A percentile compares a stretch with the other conserved stretches of the same genome.
phyloP scores from a whole-genome alignment of 2,329 filamentous ascomycete genomes.

The Fusarium nanum region DNA sequence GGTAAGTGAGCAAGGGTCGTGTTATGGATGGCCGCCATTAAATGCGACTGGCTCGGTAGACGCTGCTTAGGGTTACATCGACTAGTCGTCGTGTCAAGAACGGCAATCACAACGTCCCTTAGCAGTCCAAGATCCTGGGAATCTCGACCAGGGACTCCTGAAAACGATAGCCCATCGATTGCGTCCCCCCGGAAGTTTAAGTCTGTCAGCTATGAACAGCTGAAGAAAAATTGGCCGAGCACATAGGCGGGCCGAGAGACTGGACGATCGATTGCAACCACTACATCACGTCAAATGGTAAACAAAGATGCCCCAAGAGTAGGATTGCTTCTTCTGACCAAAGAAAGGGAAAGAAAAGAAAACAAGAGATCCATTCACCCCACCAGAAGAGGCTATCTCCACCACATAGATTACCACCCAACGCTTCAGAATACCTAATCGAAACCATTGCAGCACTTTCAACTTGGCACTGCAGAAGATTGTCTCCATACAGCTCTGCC shows the following conservation, averaged over 20 bases:
- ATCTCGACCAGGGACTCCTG: neutral
- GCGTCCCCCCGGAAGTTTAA: neutral
- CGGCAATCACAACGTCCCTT: conserved; percentile 12
- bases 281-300: neutral
- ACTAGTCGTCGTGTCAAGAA: conserved; percentile 9
- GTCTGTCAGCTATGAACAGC: neutral
- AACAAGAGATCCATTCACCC: neutral
- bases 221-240: neutral
- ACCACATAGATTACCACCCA: neutral
- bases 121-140: conserved; percentile 18
- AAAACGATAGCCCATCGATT: neutral
- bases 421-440: neutral
- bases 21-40: conserved; percentile 8
- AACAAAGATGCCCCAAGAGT: neutral
- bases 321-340: neutral
- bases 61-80: conserved; percentile 34
- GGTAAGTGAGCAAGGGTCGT: neutral
- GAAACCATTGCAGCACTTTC: neutral
- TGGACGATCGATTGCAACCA: conserved; percentile 4
- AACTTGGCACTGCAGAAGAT: conserved; percentile 3
- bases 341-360: neutral
- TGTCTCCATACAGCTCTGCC: conserved; percentile 7
- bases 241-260: neutral
- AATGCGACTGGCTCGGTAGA: conserved; percentile 40
- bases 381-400: neutral